Base-by-base conservation (phyloP, 148 eudicot genomes). In the Silene conica region DNA sequence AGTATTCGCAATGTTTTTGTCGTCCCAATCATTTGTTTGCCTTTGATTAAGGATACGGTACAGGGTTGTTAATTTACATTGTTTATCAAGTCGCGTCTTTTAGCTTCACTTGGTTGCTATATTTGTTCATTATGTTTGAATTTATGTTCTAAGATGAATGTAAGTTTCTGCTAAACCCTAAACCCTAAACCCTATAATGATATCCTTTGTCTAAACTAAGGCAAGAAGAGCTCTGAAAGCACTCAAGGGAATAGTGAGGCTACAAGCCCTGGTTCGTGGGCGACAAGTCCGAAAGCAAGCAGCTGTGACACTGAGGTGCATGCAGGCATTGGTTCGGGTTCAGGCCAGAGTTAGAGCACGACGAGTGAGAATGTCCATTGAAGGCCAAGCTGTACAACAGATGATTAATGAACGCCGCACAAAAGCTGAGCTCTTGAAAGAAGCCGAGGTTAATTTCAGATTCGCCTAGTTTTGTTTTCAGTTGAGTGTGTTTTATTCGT, bases 281-380 rank as follows among this genome's bases (percentile, higher is more conserved):
- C 59, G 97, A 58, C 96, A 95, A 70, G 98, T 95, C 23, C 75
- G 98, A 31, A 95, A 92, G 73, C 98, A 95, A 73, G 98, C 98
- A 68, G 98, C 97, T 9, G 97, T 95, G 23, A 95, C 97, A 8
- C 88, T 95, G 20, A 81, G 94, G 83, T 95, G 98, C 69, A 95
- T 95, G 98, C 98, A 95, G 78, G 98, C 98, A 21, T 89, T 95
- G 72, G 98, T 95, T 77, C 83, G 98, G 19, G 96, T 92, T n/a
- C 99, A 95, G 79, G 99, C 99, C 18, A 80, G 99, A 28, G 90
- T 95, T 56, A 82, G 99, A 71, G 96, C 99, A 73, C 96, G 92
- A 10, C 97, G 91, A 21, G 97, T 95, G 2, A 83, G 99, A 41
- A 85, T 92, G 97, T 95, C 99, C 3, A 79, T 89, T 6, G 99